Conservation (phyloP, 192 early-diverging fungal species). For the Backusella australiensis region DNA sequence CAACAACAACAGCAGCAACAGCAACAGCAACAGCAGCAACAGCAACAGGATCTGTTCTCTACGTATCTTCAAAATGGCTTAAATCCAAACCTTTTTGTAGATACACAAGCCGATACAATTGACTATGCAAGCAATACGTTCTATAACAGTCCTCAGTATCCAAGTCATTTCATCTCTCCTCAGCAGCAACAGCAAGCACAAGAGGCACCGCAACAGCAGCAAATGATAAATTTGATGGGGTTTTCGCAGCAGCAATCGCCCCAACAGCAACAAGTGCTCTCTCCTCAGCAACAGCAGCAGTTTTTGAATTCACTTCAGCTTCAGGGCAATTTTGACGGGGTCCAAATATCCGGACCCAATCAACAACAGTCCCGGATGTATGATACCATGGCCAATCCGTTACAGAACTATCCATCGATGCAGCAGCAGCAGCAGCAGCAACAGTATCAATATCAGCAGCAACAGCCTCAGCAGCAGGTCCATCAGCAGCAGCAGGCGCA, state of each 20-base stretch:
- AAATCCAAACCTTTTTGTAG: neutral
- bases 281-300: neutral
- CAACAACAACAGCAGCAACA: neutral
- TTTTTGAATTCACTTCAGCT: neutral
- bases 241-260: neutral
- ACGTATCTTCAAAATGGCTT: neutral
- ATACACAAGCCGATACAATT: slow-evolving; percentile 1
- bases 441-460: neutral
- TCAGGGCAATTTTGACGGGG: slow-evolving; percentile 21
- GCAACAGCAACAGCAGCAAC: neutral
- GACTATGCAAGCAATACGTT: neutral
- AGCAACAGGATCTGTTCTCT: slow-evolving; percentile 4
- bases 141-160: slow-evolving; percentile 11
- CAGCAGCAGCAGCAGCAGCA: neutral
- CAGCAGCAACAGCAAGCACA: neutral
- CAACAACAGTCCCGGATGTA: slow-evolving; percentile 10
- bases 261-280: neutral
- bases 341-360: slow-evolving; percentile 18
- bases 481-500: neutral
- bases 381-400: slow-evolving; percentile 1
- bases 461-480: neutral
- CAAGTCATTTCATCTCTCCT: neutral
- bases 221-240: neutral
- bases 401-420: slow-evolving; percentile 9
- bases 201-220: neutral